Evolutionary conservation across 768 basidiomycete genomes (phyloP), one percentile per base, ranked within the genome.

Genomic region (Mycena alexandri): DNA sequence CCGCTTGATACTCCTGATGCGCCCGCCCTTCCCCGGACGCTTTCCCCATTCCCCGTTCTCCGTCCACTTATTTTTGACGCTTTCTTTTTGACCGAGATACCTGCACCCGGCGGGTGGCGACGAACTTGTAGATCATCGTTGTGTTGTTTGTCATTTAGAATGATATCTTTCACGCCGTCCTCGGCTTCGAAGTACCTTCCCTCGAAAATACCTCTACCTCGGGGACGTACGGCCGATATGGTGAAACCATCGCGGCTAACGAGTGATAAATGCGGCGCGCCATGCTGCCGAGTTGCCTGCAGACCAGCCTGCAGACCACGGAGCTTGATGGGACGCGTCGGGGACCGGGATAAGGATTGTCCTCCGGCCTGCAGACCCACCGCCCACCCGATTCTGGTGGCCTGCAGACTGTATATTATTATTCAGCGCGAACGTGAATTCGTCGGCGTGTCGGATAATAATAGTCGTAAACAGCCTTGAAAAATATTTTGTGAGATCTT

Each of bases 241-340:
- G 34, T 43, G 25, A 25, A 42, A 38, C 38, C 14, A 2, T 38
- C 38, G 11, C 11, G 14, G 38, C 38, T 36, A n/a, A 24, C 36
- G 25, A 43, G 24, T 36, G 61, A 52, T 53, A 43, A 12, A 48
- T 55, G 46, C 44, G 33, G 42, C 62, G 62, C 44, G 14, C 42
- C 61, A 63, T 41, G 34, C 34, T 54, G 54, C 62, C 55, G 55
- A 24, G 19, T 44, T 34, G 46, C 60, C 55, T 67, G 65, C 65
- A 61, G 65, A 67, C 51, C 59, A 25, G 25, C 65, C 59, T 61
- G 54, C 64, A 65, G 50, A 46, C 57, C 11, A 34, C 62, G 54
- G 62, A n/a, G 22, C 38, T 48, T 57, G 47, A 58, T 43, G 36
- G 46, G 6, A 14, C 17, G 16, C 41, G 56, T 44, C 56, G 56